Conservation (phyloP, 495 filamentous ascomycete genomes). For the Diplogelasinospora grovesii region DNA sequence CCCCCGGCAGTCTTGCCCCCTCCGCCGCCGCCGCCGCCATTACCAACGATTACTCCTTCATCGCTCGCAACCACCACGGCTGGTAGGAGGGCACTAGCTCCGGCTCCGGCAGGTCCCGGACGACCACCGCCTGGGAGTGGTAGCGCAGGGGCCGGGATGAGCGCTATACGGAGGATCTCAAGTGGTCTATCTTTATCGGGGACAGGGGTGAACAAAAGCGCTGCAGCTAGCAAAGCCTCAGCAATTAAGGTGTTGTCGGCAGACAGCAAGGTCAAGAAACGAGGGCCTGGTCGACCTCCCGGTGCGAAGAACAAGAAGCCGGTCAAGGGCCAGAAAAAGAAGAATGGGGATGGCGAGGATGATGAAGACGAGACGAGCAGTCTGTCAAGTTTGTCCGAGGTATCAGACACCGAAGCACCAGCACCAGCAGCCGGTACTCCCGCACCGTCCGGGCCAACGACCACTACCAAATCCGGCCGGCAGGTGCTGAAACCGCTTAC, state of each 20-base stretch:
- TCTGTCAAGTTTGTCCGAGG: conserved; percentile 11
- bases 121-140: background rate
- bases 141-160: conserved; percentile 8
- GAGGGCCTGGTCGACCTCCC: conserved; percentile 6
- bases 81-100: background rate
- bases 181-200: conserved; percentile 18
- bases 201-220: no score
- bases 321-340: conserved; percentile 16
- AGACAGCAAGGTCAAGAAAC: conserved; percentile 25
- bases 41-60: background rate
- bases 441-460: conserved; percentile 52
- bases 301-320: conserved; percentile 12
- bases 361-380: conserved; percentile 6
- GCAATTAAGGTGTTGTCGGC: background rate
- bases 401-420: conserved; percentile 7
- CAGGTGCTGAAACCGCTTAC: conserved; percentile 67
- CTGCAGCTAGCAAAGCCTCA: background rate
- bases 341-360: background rate
- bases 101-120: background rate
- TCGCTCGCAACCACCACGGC: background rate
- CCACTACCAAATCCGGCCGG: conserved; percentile 77
- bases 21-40: background rate
- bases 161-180: conserved; percentile 25
- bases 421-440: background rate
- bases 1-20: background rate